Percentiles rank a stretch among this genome's conserved stretches.
Evolutionary conservation across 2,329 filamentous ascomycete species (phyloP).

Genomic region (Aspergillus hortae): DNA sequence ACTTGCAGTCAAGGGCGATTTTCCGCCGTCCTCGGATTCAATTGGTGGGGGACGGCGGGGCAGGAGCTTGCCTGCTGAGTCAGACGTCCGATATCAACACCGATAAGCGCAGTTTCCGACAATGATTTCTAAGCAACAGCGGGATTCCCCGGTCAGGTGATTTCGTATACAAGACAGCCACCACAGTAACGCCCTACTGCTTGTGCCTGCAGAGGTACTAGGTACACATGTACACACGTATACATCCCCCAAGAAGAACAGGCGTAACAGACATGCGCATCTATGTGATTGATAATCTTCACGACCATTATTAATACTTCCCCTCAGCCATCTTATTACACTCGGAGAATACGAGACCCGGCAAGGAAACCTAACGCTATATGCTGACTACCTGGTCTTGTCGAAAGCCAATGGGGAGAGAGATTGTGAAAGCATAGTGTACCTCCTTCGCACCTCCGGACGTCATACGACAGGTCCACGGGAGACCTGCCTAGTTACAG

Average conservation of each 20-base stretch:
- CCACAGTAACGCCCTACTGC: too few species aligned
- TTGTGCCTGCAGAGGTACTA: too few species aligned
- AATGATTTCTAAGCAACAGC: constrained; percentile 19
- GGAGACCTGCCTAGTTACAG: too few species aligned
- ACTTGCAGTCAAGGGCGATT: constrained; percentile 3
- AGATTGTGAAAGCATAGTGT: too few species aligned
- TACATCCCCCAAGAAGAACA: too few species aligned
- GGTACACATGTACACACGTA: too few species aligned
- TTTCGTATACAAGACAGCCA: background rate
- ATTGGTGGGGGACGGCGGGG: constrained; percentile 15
- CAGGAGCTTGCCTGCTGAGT: constrained; percentile 3
- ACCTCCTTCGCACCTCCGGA: too few species aligned
- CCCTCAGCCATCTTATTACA: background rate
- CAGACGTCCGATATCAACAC: constrained; percentile 7
- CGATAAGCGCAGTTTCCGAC: constrained; percentile 11
- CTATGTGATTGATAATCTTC: too few species aligned
- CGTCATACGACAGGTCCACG: too few species aligned
- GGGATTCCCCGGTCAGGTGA: constrained; percentile 10
- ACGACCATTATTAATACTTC: too few species aligned
- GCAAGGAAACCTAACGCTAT: background rate
- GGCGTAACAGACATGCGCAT: too few species aligned
- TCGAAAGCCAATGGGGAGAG: too few species aligned
- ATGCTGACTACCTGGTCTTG: background rate
- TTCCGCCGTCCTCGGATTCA: constrained; percentile 3
- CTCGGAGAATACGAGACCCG: background rate